Percentiles rank a stretch among this genome's conserved stretches.
Evolutionary conservation across 2,329 filamentous ascomycete genomes (phyloP).

Genomic region (Alternaria burnsii): DNA sequence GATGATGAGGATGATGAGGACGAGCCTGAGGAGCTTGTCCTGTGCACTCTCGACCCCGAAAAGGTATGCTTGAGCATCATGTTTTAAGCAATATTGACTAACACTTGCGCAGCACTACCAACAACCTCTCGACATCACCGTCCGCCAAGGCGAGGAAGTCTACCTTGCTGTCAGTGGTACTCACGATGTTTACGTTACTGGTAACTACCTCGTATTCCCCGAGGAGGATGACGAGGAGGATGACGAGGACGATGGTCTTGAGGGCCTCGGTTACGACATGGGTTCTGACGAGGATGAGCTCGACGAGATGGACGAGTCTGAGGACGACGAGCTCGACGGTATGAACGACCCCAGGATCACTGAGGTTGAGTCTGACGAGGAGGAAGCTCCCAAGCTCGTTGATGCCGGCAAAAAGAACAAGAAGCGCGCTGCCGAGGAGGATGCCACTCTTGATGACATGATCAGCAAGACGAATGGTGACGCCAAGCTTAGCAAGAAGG

Average conservation of each 20-base stretch:
- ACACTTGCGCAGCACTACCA: slow-evolving; percentile 78
- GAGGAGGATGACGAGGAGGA: slow-evolving; percentile 67
- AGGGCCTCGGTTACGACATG: slow-evolving; percentile 79
- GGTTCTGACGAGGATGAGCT: slow-evolving; percentile 83
- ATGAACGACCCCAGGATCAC: slow-evolving; percentile 82
- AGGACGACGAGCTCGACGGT: slow-evolving; percentile 60
- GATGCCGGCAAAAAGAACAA: slow-evolving; percentile 69
- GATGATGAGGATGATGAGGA: slow-evolving; percentile 58
- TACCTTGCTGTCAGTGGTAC: slow-evolving; percentile 93
- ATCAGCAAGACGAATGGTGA: slow-evolving; percentile 79
- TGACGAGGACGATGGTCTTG: slow-evolving; percentile 65
- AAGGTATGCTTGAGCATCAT: slow-evolving; percentile 70
- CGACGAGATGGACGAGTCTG: slow-evolving; percentile 61
- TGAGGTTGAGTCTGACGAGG: slow-evolving; percentile 83
- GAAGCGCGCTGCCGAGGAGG: slow-evolving; percentile 81
- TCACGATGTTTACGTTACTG: slow-evolving; percentile 90
- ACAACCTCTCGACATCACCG: slow-evolving; percentile 91
- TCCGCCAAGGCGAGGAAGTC: slow-evolving; percentile 86
- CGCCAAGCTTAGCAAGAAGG: slow-evolving; percentile 89
- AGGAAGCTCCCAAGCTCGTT: slow-evolving; percentile 66
- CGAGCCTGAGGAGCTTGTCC: slow-evolving; percentile 85
- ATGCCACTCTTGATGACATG: slow-evolving; percentile 76
- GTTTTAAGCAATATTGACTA: slow-evolving; percentile 32
- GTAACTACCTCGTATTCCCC: slow-evolving; percentile 87
- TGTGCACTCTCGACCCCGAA: slow-evolving; percentile 94